A percentile compares a stretch with the other conserved stretches of the same genome.
Evolutionary conservation across 495 filamentous ascomycete species (phyloP).

Genomic region (Cairneyella variabilis): DNA sequence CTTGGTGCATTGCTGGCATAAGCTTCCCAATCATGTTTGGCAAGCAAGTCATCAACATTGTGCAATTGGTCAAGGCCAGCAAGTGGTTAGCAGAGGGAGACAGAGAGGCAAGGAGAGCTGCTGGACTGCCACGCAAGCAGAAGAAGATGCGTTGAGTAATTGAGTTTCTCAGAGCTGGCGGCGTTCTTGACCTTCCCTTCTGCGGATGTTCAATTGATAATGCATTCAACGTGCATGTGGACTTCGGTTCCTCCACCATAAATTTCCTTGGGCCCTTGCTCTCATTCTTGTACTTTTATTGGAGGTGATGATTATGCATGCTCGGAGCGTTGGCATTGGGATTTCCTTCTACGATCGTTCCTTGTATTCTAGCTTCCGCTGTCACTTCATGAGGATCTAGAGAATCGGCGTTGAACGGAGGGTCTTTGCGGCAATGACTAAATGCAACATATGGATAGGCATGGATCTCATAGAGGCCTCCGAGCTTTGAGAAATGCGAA

Average conservation of each 20-base stretch:
- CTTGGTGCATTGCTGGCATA: conserved; percentile 83
- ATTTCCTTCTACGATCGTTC: conserved; percentile 2
- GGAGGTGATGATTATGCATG: background rate
- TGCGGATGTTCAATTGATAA: background rate
- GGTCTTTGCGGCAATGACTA: too few species aligned
- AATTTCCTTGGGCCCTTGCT: background rate
- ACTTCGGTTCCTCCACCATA: background rate
- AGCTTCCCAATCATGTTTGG: conserved; percentile 80
- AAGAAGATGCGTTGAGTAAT: conserved; percentile 21
- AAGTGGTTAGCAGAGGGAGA: conserved; percentile 92
- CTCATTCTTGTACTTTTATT: conserved; percentile 10
- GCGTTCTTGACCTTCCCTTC: background rate
- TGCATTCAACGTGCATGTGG: background rate
- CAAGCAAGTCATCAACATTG: conserved; percentile 92
- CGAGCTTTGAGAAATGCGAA: too few species aligned
- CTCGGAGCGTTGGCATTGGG: background rate
- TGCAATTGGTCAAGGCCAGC: conserved; percentile 92
- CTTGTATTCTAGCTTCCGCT: conserved; percentile 5
- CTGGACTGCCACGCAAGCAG: conserved; percentile 45
- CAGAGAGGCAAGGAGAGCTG: conserved; percentile 47
- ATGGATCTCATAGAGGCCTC: too few species aligned
- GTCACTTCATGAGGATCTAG: conserved; percentile 11
- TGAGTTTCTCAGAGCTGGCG: background rate
- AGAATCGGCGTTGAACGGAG: conserved; percentile 16
- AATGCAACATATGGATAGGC: too few species aligned